Evolutionary conservation across 2,329 filamentous ascomycete genomes (phyloP).

Genomic region (Nothomitra cinnamomea): DNA sequence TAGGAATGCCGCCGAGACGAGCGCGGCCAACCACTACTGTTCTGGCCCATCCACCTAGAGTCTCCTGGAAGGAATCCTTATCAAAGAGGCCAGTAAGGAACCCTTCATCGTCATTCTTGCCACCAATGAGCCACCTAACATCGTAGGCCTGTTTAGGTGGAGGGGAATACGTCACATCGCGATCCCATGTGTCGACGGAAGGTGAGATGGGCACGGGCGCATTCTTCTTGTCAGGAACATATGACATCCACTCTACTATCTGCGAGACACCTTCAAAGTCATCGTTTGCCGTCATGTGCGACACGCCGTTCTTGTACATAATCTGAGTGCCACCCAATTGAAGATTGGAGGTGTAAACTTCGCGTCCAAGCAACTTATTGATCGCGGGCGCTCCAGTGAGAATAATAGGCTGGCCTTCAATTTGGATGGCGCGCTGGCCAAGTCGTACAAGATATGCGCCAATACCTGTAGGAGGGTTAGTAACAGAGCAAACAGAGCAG

Average conservation of each 20-base stretch:
- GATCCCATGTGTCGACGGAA: constrained; percentile 75
- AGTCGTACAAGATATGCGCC: constrained; percentile 97
- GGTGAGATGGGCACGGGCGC: constrained; percentile 85
- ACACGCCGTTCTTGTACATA: constrained; percentile 99
- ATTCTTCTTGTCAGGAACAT: constrained; percentile 88
- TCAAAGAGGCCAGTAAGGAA: constrained; percentile 91
- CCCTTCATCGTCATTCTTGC: constrained; percentile 68
- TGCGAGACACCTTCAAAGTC: constrained; percentile 96
- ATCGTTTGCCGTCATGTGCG: constrained; percentile 93
- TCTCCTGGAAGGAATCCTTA: constrained; percentile 90
- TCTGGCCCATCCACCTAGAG: constrained; percentile 89
- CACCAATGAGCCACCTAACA: constrained; percentile 81
- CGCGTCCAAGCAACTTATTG: constrained; percentile 94
- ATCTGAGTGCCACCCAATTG: constrained; percentile 99
- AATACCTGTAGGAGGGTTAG: constrained; percentile 42
- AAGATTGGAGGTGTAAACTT: constrained; percentile 97
- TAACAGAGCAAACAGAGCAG: constrained; percentile 1
- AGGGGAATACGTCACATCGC: constrained; percentile 68
- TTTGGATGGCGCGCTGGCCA: constrained; percentile 94
- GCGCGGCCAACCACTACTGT: constrained; percentile 95
- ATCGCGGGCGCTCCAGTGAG: constrained; percentile 92
- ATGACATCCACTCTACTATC: constrained; percentile 97
- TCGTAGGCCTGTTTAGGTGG: constrained; percentile 77
- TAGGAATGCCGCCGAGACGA: constrained; percentile 88
- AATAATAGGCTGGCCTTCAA: constrained; percentile 97